Evolutionary conservation across 176 grass and related monocot species (phyloP), one percentile per base, ranked within the genome.

Genomic region (Musa schizocarpa): DNA sequence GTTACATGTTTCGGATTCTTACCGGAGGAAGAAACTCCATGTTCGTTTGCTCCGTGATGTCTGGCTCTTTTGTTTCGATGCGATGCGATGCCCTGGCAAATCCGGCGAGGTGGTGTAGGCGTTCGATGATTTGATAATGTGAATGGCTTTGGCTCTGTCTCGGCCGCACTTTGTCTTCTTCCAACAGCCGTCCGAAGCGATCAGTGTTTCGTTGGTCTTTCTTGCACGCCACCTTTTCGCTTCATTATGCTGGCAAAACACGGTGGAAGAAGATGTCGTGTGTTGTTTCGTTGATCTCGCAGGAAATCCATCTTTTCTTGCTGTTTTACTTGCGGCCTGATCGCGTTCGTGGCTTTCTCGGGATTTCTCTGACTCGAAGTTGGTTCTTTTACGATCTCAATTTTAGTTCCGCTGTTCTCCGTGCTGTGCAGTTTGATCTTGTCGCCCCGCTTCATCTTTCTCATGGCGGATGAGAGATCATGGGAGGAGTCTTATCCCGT

Each of bases 381-480:
- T 57, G 10, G 12, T 14, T 57, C 13, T 57, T 57, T 6, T 5
- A 12, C 10, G 3, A 57, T 14, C 54, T 57, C 17, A 14, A 57
- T 57, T 57, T 57, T 16, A 13, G 11, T 11, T 57, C 16, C 54
- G 54, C 54, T 14, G 10, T 53, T 52, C 50, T 48, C 53, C 34
- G 34, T 43, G 34, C 34, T 43, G 34, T 43, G 34, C 11, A 50
- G 14, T 16, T 50, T 17, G 4, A 5, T 70, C 14, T 50, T 19
- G 14, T 23, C 19, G 68, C 12, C 10, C 54, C 17, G 12, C 2
- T 6, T 57, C 10, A 17, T 24, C 11, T 53, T 20, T 11, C n/a
- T 72, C 50, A 72, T 72, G 70, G 70, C 48, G 9, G 70, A n/a
- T 22, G 50, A 72, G 17, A 53, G 20, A 22, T 72, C 65, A 48